phyloP scores from a whole-genome alignment of 768 basidiomycete genomes.

The Tulasnella sp. region DNA sequence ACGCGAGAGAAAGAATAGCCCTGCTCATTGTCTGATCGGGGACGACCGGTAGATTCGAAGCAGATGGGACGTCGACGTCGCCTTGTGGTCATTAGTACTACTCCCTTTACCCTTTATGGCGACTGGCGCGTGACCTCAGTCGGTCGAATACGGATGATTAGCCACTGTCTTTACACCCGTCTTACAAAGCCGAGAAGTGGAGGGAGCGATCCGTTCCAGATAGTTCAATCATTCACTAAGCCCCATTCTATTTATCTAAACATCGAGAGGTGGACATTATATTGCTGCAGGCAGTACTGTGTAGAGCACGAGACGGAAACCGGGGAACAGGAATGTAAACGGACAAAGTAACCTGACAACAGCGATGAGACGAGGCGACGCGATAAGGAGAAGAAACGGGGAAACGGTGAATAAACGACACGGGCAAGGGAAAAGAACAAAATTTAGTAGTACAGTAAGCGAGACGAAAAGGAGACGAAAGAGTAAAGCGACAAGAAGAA shows the following conservation, averaged over 20 bases:
- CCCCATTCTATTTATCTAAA: constrained; percentile 2
- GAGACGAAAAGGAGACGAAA: background rate
- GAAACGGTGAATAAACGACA: background rate
- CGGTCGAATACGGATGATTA: background rate
- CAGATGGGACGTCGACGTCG: background rate
- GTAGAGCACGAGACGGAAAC: background rate
- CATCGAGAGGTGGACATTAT: background rate
- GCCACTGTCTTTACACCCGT: background rate
- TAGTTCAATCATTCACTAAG: background rate
- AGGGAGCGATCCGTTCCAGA: background rate
- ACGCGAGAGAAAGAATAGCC: background rate
- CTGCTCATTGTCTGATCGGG: background rate
- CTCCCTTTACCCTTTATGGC: too few species aligned
- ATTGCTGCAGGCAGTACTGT: constrained; percentile 17
- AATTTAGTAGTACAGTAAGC: constrained; percentile 7
- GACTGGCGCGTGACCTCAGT: background rate
- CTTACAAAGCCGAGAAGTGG: background rate
- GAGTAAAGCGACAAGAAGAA: background rate
- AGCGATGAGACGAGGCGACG: background rate
- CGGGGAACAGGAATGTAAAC: background rate
- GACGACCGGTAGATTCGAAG: background rate
- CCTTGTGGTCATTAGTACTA: background rate
- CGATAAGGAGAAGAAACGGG: background rate
- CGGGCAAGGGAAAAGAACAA: background rate
- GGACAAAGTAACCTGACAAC: constrained; percentile 1